Base-by-base conservation (phyloP, 345 rosid genomes). In the Sonneratia alba region DNA sequence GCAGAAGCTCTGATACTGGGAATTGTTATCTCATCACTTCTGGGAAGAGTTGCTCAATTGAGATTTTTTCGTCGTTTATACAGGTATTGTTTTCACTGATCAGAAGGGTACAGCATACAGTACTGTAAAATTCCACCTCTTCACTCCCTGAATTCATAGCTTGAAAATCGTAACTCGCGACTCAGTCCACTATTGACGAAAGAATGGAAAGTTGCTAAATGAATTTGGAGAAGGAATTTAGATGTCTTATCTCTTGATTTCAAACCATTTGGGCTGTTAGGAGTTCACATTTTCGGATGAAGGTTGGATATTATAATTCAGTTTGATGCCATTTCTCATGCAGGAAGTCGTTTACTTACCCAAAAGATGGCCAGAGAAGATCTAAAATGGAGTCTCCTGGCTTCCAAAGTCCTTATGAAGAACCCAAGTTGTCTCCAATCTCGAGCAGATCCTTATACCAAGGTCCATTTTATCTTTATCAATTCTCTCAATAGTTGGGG, bases 1-100 rank as follows among this genome's bases (percentile, higher is more conserved):
- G 76, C 73, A 73, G 89, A 80, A 80, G 88, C 91, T 67, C 74
- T 90, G 47, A 70, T 91, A 75, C 76, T 77, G 67, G 89, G 87
- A 69, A 72, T 86, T 56, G 15, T 89, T 1, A 61, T 82, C 38
- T 84, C 92, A 36, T 75, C 78, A 65, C 56, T 82, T 10, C 66
- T 87, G 24, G 83, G 81, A 78, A 89, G 80, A 78, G 48, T 83
- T 72, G 59, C 71, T 22, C 80, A 79, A 76, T 70, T 81, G 72
- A 85, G 77, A 83, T 83, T 87, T 74, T 51, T 87, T 68, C 81
- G 81, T 36, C 85, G 72, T 36, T 10, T 82, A 47, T 80, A 14
- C 83, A 88, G 83, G 98, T 89, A 79, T 79, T 85, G 76, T 7
- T 71, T 71, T 36, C 42, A 48, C 45, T 13, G 1, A 11, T 42